These are phyloP conservation scores for Lactarius psammicola DNA, from an alignment of 768 basidiomycete species.

Conservation along the genomic window DNA sequence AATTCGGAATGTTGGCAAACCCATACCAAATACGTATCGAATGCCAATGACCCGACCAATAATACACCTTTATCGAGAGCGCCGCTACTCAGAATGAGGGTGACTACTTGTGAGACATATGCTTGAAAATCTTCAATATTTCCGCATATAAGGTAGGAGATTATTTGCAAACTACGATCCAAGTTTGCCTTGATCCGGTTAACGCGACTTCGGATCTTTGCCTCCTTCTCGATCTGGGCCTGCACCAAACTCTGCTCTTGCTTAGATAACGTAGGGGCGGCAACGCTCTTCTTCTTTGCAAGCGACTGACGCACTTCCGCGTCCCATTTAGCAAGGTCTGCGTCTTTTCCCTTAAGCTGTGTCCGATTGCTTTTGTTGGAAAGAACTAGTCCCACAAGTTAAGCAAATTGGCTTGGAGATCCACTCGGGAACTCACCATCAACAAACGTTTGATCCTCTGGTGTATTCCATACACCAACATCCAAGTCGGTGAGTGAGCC, in stretches of 20 bases:
- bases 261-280: conserved; percentile 61
- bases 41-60: conserved; percentile 61
- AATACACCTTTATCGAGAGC: conserved; percentile 57
- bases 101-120: conserved; percentile 57
- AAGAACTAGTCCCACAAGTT: conserved; percentile 48
- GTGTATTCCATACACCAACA: conserved; percentile 81
- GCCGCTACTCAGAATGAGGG: conserved; percentile 58
- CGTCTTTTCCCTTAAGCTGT: conserved; percentile 77
- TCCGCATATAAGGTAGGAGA: conserved; percentile 57
- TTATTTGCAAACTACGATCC: conserved; percentile 65
- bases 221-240: conserved; percentile 81
- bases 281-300: conserved; percentile 70
- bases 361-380: conserved; percentile 52
- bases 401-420: not conserved
- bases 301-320: conserved; percentile 85
- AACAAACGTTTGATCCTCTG: conserved; percentile 74
- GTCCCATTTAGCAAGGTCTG: conserved; percentile 93
- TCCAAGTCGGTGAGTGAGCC: conserved; percentile 68
- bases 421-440: conserved; percentile 53
- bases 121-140: conserved; percentile 50
- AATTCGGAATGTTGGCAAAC: not conserved
- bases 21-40: conserved; percentile 77
- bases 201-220: conserved; percentile 62
- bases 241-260: conserved; percentile 82
- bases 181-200: conserved; percentile 51